These are phyloP conservation scores for Leccinum sublutescens DNA, from an alignment of 768 basidiomycete genomes.

Conservation along the genomic window DNA sequence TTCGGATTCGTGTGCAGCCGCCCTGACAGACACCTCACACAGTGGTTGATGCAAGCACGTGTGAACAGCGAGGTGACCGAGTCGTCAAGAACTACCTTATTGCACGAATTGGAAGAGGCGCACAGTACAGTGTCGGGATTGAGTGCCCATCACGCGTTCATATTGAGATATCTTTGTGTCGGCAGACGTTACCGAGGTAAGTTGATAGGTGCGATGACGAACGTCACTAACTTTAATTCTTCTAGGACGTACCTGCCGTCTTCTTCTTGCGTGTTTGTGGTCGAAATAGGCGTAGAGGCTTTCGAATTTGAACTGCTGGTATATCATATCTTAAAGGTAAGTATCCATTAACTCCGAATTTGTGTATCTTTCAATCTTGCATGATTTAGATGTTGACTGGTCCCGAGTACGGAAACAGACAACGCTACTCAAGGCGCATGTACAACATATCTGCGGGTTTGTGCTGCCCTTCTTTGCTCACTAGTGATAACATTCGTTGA, in stretches of 20 bases:
- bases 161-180: constrained; percentile 66
- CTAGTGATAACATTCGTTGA: background rate
- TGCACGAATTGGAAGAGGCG: constrained; percentile 77
- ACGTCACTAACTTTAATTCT: background rate
- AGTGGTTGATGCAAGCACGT: constrained; percentile 78
- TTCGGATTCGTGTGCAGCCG: background rate
- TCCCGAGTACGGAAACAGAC: constrained; percentile 46
- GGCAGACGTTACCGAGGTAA: constrained; percentile 45
- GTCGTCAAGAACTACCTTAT: constrained; percentile 67
- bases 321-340: constrained; percentile 74
- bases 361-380: background rate
- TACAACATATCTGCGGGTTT: constrained; percentile 65
- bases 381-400: constrained; percentile 48
- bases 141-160: constrained; percentile 63
- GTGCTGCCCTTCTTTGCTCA: constrained; percentile 5
- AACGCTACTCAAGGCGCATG: constrained; percentile 72
- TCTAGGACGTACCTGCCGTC: constrained; percentile 42
- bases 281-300: constrained; percentile 68
- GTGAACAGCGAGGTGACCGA: constrained; percentile 83
- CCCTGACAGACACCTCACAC: constrained; percentile 9
- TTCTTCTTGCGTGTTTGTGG: constrained; percentile 64
- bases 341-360: constrained; percentile 7
- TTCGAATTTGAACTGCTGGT: constrained; percentile 77
- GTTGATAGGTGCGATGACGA: constrained; percentile 7
- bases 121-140: constrained; percentile 64